A percentile compares a stretch with the other conserved stretches of the same genome.
Conservation (phyloP, 2,329 filamentous ascomycete species). For the Rhynchosporium graminicola region DNA sequence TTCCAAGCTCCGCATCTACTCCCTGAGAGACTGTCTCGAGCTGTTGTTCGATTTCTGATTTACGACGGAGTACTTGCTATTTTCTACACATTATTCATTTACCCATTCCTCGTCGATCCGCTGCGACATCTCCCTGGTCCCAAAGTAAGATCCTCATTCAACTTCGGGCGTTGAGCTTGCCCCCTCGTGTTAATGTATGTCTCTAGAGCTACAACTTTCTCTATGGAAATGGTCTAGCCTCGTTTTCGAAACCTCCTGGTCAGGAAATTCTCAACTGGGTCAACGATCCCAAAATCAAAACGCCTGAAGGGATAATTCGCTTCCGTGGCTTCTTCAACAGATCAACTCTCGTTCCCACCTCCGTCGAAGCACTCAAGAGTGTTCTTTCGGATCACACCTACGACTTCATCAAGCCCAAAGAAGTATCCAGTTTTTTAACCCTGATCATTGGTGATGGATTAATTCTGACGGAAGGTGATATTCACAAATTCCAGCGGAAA, state of each 20-base stretch:
- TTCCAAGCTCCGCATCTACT: too few species aligned
- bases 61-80: too few species aligned
- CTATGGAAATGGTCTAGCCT: constrained; percentile 20
- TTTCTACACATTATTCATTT: constrained; percentile 5
- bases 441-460: constrained; percentile 65
- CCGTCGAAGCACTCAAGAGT: constrained; percentile 64
- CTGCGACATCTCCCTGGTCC: constrained; percentile 29
- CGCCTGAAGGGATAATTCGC: constrained; percentile 66
- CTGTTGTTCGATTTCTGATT: too few species aligned
- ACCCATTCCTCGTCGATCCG: constrained; percentile 30
- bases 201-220: constrained; percentile 9
- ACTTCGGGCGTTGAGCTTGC: not conserved
- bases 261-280: constrained; percentile 22
- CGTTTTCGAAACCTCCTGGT: constrained; percentile 23
- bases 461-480: constrained; percentile 75
- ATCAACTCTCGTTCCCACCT: constrained; percentile 59
- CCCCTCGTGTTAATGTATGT: too few species aligned
- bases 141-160: constrained; percentile 22
- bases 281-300: constrained; percentile 46
- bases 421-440: constrained; percentile 56
- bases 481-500: constrained; percentile 79
- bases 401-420: constrained; percentile 63
- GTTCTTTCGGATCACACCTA: constrained; percentile 68
- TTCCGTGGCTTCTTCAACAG: constrained; percentile 62
- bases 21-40: too few species aligned